Base-by-base conservation (phyloP, 805 yeast genomes). In the Wickerhamomyces subpelliculosus region DNA sequence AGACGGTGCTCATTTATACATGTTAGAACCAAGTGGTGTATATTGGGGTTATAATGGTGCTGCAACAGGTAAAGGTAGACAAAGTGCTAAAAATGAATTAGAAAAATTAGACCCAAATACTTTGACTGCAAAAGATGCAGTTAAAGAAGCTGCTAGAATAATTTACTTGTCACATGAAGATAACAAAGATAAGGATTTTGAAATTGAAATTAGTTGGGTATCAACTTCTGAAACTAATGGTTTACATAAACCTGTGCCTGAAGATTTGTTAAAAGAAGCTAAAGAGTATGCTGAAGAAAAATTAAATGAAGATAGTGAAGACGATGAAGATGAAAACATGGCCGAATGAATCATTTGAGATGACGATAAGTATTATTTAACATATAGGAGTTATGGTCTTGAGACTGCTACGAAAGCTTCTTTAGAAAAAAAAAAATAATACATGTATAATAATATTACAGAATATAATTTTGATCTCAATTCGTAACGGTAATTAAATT, bases 21-120 rank as follows among this genome's bases (percentile, higher is more conserved):
- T 90, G 97, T 72, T 93, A 42, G 99, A 93, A 61, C 98, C 99
- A 51, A 84, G 94, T 60, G 99, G 99, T 45, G 70, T 87, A 1
- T 87, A 81, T 57, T 94, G 98, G 97, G 99, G 99, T 36, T 93
- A 93, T 65, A 72, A 75, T 39, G 98, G 96, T 44, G 95, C 96
- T 28, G 98, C 99, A 14, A 78, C 97, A 4, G 99, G 99, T 46
- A 93, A 90, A 61, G 99, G 99, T 34, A 79, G 97, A 62, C 99
- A 93, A 63, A 77, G 86, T n/a, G 98, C 98, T 35, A 90, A 90
- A 65, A 84, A 90, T 22, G 98, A 93, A 64, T 73, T 93, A 50
- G 99, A 93, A 63, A 93, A 93, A 62, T 69, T 93, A 41, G 59
- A 86, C 48, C 68, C 79, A 44, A 80, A 78, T 38, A 75, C 72